Percentiles rank a stretch among this genome's conserved stretches.
These are phyloP conservation scores for Taphrina wiesneri DNA, from an alignment of 1,139 yeast species.

Conservation along the genomic window DNA sequence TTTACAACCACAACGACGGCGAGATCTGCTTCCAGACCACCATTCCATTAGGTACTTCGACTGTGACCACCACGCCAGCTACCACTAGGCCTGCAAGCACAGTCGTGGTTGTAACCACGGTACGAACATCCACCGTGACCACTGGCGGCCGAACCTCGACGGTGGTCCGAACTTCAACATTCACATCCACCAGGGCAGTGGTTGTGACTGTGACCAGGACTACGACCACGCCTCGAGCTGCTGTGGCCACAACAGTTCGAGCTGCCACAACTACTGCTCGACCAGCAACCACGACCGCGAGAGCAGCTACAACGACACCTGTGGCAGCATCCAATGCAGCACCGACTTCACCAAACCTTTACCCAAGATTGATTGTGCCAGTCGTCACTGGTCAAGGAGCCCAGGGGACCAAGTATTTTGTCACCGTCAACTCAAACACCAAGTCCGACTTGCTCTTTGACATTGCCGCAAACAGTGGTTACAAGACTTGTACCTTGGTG, in stretches of 20 bases:
- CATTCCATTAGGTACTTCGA: not conserved
- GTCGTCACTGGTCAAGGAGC: slow-evolving; percentile 6
- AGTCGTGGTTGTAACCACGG: not conserved
- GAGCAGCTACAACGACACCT: not conserved
- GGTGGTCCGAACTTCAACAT: not conserved
- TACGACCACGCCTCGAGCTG: not conserved
- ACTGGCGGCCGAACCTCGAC: not conserved
- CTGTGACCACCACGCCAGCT: not conserved
- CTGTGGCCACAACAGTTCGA: not conserved
- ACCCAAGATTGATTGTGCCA: slow-evolving; percentile 19
- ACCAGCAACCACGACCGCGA: not conserved
- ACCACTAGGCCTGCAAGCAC: not conserved
- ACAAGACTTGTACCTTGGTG: slow-evolving; percentile 13
- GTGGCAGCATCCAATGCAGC: slow-evolving; percentile 1
- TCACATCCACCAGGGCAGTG: not conserved
- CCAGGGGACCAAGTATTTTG: slow-evolving; percentile 1
- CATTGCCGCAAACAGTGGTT: not conserved
- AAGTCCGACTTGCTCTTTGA: slow-evolving; percentile 11
- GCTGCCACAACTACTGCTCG: not conserved
- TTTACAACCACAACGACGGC: slow-evolving; percentile 2
- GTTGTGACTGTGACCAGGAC: not conserved
- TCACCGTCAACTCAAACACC: slow-evolving; percentile 4
- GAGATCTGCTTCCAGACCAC: slow-evolving; percentile 9
- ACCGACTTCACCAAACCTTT: slow-evolving; percentile 7
- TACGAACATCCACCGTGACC: not conserved